Evolutionary conservation across 257 asterid genomes (phyloP), one percentile per base, ranked within the genome.

Genomic region (Solanum clarkiae): DNA sequence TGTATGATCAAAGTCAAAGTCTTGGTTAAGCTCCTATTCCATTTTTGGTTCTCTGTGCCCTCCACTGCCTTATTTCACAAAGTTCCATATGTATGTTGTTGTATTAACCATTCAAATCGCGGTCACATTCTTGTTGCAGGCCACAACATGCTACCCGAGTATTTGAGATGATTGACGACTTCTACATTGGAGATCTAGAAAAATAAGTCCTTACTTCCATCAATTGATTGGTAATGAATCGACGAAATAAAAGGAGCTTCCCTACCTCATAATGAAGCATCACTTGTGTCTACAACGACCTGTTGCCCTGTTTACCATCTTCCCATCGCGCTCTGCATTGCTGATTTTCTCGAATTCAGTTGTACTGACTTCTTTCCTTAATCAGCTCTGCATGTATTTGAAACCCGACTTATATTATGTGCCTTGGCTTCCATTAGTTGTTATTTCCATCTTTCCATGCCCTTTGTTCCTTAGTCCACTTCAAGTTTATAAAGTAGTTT

Each of bases 101-200:
- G 47, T 77, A 51, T 77, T 77, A 51, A 51, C 82, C 63, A 9
- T 51, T 26, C 24, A 77, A 77, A 77, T 26, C 6, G 10, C 4
- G 60, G 16, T 24, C 24, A 49, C 9, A 15, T 75, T 80, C 87
- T 26, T 71, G 57, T 88, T 86, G 90, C 94, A 94, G 97, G 92
- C 99, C 98, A 59, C 99, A 95, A 86, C 98, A 95, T 90, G 98
- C 95, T 49, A 92, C 99, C 14, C 95, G 97, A 18, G 97, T 94
- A 75, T 94, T 93, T 82, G 99, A 95, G 88, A 92, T 95, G 97
- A 93, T 95, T 62, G 96, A 93, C 82, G 99, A 95, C 89, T 95
- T 92, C 47, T 90, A 86, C 93, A 84, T 94, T 84, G 98, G 98
- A 63, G 90, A 93, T 80, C 84, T 95, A 84, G 90, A 85, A 81